Conservation (phyloP, 179 eudicot species). For the Spinacia oleracea region DNA sequence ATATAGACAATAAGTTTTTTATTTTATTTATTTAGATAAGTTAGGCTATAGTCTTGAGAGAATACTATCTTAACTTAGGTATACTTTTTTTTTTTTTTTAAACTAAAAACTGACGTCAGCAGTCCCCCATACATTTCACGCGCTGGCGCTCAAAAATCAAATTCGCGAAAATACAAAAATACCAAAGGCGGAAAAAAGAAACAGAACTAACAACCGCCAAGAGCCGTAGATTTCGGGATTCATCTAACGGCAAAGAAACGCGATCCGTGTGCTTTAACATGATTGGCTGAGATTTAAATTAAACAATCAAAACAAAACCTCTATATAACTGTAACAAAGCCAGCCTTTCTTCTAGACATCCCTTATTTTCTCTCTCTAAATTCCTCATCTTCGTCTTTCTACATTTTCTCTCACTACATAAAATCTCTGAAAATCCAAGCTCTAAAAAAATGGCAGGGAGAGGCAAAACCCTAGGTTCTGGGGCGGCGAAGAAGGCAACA, state of each 20-base stretch:
- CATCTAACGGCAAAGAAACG: conserved; percentile 34
- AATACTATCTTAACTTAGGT: no score
- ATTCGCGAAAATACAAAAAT: background rate
- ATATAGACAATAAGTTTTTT: no score
- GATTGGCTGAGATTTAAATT: conserved; percentile 33
- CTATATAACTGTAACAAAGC: conserved; percentile 32
- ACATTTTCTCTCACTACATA: background rate
- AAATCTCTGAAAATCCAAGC: background rate
- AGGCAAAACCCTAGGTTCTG: conserved; percentile 69
- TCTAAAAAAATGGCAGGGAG: conserved; percentile 59
- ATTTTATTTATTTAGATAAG: no score
- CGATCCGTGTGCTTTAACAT: conserved; percentile 42
- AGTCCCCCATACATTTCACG: background rate
- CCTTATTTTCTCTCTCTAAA: background rate
- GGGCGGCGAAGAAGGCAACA: conserved; percentile 53
- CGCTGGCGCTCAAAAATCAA: conserved; percentile 16
- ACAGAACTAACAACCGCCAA: background rate
- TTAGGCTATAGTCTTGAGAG: no score
- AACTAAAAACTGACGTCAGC: no score
- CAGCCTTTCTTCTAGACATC: background rate
- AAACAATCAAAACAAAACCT: conserved; percentile 5
- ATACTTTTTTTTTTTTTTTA: no score
- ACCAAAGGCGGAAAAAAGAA: background rate
- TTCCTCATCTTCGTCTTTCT: background rate
- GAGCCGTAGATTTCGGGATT: conserved; percentile 14